Conservation (phyloP, 768 basidiomycete species). For the Xerocomus spinulosus region DNA sequence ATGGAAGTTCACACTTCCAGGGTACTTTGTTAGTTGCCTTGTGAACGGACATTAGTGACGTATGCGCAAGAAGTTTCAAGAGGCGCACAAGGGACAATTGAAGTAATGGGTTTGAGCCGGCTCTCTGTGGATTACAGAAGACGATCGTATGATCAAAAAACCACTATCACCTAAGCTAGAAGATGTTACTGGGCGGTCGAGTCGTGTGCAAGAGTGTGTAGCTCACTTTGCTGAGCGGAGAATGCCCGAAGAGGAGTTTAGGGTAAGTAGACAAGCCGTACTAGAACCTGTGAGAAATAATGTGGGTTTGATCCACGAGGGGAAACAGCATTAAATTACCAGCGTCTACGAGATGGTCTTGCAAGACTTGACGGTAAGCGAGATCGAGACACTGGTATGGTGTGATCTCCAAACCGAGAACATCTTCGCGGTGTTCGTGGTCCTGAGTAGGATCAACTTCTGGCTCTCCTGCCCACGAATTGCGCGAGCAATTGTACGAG, state of each 20-base stretch:
- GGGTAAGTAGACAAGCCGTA: constrained; percentile 70
- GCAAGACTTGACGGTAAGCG: constrained; percentile 66
- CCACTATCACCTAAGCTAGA: constrained; percentile 76
- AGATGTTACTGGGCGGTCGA: constrained; percentile 4
- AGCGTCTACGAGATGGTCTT: constrained; percentile 56
- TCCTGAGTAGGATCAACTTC: constrained; percentile 76
- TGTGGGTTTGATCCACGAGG: neutral
- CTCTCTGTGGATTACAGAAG: constrained; percentile 51
- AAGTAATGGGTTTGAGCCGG: constrained; percentile 32
- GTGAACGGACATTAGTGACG: neutral
- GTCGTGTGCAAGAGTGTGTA: neutral
- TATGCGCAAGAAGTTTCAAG: neutral
- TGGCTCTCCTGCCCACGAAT: constrained; percentile 79
- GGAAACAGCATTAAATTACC: constrained; percentile 35
- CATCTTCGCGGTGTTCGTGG: constrained; percentile 58
- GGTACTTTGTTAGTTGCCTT: constrained; percentile 34
- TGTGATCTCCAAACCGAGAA: constrained; percentile 66
- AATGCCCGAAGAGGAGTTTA: constrained; percentile 71
- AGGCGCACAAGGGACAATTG: constrained; percentile 30
- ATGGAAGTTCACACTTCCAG: constrained; percentile 17
- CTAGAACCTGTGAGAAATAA: constrained; percentile 58
- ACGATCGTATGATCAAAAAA: constrained; percentile 65
- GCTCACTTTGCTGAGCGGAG: constrained; percentile 76
- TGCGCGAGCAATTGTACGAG: constrained; percentile 65
- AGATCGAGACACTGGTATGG: constrained; percentile 67